Conservation (phyloP, 352 stramenopile species). For the Globisporangium ultimum region DNA sequence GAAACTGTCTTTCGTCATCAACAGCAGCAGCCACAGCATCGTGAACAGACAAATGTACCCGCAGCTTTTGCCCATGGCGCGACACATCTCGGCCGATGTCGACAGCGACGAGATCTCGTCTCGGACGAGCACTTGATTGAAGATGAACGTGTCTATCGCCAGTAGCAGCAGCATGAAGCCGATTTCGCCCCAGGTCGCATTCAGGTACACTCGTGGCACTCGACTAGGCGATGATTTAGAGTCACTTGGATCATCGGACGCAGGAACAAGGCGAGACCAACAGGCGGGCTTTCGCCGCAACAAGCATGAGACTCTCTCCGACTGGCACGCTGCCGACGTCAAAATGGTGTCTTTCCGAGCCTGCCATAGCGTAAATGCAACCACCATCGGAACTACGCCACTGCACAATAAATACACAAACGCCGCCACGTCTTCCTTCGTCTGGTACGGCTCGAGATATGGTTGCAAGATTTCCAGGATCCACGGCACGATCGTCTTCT, state of each 20-base stretch:
- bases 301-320: background rate
- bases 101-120: constrained; percentile 10
- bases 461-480: constrained; percentile 16
- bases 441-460: constrained; percentile 16
- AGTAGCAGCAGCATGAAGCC: constrained; percentile 19
- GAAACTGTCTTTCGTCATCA: constrained; percentile 13
- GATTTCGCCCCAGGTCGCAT: constrained; percentile 20
- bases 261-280: background rate
- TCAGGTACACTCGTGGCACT: constrained; percentile 18
- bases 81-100: constrained; percentile 10
- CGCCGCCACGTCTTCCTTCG: constrained; percentile 13
- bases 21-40: constrained; percentile 20
- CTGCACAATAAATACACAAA: constrained; percentile 24
- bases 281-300: constrained; percentile 19
- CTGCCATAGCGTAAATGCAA: constrained; percentile 18
- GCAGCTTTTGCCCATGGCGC: constrained; percentile 20
- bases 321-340: constrained; percentile 4
- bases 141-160: constrained; percentile 13
- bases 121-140: constrained; percentile 16
- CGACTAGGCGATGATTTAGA: background rate
- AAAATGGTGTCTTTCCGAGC: constrained; percentile 5
- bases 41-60: constrained; percentile 26
- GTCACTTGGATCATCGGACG: background rate
- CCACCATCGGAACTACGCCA: constrained; percentile 12
- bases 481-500: constrained; percentile 13